Evolutionary conservation across 371 early-diverging fungal species (phyloP), one percentile per base, ranked within the genome.

Genomic region (Circinella minor): DNA sequence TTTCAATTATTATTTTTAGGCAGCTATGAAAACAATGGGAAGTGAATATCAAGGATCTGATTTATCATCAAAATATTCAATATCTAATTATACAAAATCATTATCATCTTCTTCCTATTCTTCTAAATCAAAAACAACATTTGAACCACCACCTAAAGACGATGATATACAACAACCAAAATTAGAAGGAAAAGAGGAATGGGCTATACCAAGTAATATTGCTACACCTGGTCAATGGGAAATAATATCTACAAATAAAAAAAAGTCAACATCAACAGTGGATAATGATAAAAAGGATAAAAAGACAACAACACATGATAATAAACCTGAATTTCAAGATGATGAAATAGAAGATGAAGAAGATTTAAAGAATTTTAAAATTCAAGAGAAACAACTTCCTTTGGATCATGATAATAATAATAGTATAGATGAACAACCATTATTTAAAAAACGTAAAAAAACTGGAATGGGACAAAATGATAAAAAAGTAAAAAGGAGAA

Each of bases 371-470:
- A 71, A 74, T 47, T 88, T 87, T 66, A 87, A 85, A 69, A 77
- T 89, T 17, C 80, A 77, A 36, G 90, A 88, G 66, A 88, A 88
- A 60, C 84, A 87, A 47, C 83, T 72, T 55, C 79, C 80, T 38
- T 60, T 48, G 11, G 70, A 76, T 62, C 27, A 75, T 49, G 11
- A 59, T 36, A 71, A 74, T 46, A 61, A 71, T 10, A 71, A 72
- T 15, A 62, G 27, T 27, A 27, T 27, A 27, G 27, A 75, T 3
- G 75, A 49, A 8, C 54, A 36, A 68, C 74, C 80, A 1, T 68
- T 85, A 17, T 89, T 89, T 68, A 89, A 87, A 73, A 89, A 89
- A 69, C 77, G 89, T 48, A 89, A 86, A 74, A 65, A 68, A 5
- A 75, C 74, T 4, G 71, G 69, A 15, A 27, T 27, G 27, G 76